Percentiles rank a stretch among this genome's conserved stretches.
Conservation (phyloP, 495 filamentous ascomycete genomes). For the Penicillium steckii region DNA sequence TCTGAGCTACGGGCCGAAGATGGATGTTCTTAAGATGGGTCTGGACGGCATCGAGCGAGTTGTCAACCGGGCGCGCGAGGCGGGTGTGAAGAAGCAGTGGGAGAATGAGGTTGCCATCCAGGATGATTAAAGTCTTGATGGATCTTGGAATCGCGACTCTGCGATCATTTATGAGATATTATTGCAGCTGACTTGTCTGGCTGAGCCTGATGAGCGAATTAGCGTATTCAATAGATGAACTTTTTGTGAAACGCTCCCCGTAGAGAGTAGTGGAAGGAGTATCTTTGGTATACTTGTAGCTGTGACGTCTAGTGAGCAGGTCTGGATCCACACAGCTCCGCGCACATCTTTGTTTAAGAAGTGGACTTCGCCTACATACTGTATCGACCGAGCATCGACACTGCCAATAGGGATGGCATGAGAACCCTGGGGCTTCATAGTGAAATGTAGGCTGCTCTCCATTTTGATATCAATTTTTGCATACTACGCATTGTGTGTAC, state of each 20-base stretch:
- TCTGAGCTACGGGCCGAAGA: slow-evolving; percentile 85
- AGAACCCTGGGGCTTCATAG: too few relatives aligned
- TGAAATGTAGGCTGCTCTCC: too few relatives aligned
- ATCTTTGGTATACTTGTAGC: neutral
- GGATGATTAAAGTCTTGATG: slow-evolving; percentile 34
- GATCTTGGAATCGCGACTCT: neutral
- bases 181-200: neutral
- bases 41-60: slow-evolving; percentile 89
- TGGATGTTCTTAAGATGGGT: slow-evolving; percentile 82
- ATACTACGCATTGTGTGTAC: too few relatives aligned
- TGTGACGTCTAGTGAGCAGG: too few relatives aligned
- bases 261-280: neutral
- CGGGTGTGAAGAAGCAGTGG: slow-evolving; percentile 23
- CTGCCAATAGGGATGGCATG: too few relatives aligned
- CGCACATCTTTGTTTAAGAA: too few relatives aligned
- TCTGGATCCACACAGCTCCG: too few relatives aligned
- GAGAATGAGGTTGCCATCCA: slow-evolving; percentile 43
- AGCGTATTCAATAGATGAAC: neutral
- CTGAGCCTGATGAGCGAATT: neutral
- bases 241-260: neutral
- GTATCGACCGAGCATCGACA: too few relatives aligned
- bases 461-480: too few relatives aligned
- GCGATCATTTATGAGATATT: neutral
- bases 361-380: too few relatives aligned
- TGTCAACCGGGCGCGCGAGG: slow-evolving; percentile 41